phyloP scores from a whole-genome alignment of 169 alveolate species.

The Pseudocohnilembus persalinus region DNA sequence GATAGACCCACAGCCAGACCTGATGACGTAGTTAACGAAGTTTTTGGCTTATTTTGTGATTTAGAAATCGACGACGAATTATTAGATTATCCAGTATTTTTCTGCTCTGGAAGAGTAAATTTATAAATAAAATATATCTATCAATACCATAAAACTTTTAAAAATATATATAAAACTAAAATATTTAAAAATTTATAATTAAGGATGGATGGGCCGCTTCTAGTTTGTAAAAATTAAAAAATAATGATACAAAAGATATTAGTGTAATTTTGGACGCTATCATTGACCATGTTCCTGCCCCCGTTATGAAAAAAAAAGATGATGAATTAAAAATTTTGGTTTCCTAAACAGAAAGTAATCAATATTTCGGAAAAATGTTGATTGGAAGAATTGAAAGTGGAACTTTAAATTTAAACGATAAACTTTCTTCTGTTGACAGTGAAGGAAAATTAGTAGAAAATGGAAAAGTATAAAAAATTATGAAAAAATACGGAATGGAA shows the following conservation, averaged over 20 bases:
- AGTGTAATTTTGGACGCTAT: conserved; percentile 58
- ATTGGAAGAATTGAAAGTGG: conserved; percentile 72
- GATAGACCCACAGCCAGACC: conserved; percentile 85
- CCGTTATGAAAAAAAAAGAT: conserved; percentile 52
- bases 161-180: neutral
- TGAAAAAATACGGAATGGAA: conserved; percentile 64
- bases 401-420: conserved; percentile 55
- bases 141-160: neutral
- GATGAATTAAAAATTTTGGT: conserved; percentile 60
- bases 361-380: conserved; percentile 63
- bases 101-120: conserved; percentile 92
- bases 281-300: conserved; percentile 56
- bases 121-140: conserved; percentile 62
- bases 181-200: conserved; percentile 57
- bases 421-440: conserved; percentile 44
- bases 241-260: conserved; percentile 43
- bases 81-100: conserved; percentile 91
- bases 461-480: conserved; percentile 56
- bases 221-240: conserved; percentile 6
- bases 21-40: conserved; percentile 92
- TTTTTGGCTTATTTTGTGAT: conserved; percentile 88
- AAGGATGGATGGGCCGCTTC: conserved; percentile 65
- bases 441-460: conserved; percentile 56
- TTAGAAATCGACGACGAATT: conserved; percentile 91
- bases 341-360: conserved; percentile 66